phyloP scores from a whole-genome alignment of 2,329 filamentous ascomycete species.

The Massarina eburnea region DNA sequence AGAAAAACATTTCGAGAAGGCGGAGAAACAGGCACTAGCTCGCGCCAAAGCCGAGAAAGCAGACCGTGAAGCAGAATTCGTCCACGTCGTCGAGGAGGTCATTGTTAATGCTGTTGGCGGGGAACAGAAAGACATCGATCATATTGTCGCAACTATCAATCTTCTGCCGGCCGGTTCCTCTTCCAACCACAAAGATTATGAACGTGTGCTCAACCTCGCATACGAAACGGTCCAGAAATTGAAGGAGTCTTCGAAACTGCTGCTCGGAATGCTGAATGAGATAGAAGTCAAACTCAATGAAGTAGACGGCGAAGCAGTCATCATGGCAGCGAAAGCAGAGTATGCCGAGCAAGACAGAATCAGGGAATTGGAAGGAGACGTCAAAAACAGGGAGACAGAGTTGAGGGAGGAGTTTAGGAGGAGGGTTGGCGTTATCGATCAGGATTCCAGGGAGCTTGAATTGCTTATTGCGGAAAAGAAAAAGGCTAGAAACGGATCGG shows the following conservation, averaged over 20 bases:
- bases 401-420: constrained; percentile 38
- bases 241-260: constrained; percentile 42
- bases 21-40: constrained; percentile 54
- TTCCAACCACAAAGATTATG: constrained; percentile 9
- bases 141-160: constrained; percentile 48
- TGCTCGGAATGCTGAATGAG: constrained; percentile 47
- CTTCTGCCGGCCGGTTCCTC: constrained; percentile 38
- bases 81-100: constrained; percentile 54
- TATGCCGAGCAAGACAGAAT: constrained; percentile 46
- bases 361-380: constrained; percentile 38
- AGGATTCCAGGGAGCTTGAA: constrained; percentile 34
- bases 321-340: constrained; percentile 54
- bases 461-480: constrained; percentile 29
- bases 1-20: constrained; percentile 47
- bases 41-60: constrained; percentile 54
- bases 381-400: constrained; percentile 35
- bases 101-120: constrained; percentile 53
- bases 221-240: constrained; percentile 37
- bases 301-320: constrained; percentile 56
- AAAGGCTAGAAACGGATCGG: constrained; percentile 18
- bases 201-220: constrained; percentile 26
- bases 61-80: constrained; percentile 52
- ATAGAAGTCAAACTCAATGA: constrained; percentile 55
- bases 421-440: constrained; percentile 43
- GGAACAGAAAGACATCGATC: constrained; percentile 55